phyloP scores from a whole-genome alignment of 2,329 filamentous ascomycete genomes.

The Nemania serpens region DNA sequence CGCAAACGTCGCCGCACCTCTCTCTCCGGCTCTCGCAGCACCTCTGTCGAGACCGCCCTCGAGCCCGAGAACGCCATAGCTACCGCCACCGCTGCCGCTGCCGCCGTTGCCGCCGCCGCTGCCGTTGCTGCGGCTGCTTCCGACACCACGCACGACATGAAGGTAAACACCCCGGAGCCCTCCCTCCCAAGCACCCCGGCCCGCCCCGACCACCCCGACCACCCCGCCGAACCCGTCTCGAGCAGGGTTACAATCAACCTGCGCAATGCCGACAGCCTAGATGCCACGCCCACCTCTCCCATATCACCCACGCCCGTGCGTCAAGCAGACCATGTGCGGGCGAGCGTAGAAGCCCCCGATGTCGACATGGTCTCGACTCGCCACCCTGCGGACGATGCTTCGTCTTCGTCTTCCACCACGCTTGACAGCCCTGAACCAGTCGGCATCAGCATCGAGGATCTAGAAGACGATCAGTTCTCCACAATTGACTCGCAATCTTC shows the following conservation, averaged over 20 bases:
- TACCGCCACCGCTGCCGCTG: too few relatives aligned
- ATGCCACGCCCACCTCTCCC: conserved; percentile 50
- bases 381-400: conserved; percentile 36
- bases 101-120: neutral
- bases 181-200: conserved; percentile 49
- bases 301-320: conserved; percentile 46
- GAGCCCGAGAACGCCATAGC: conserved; percentile 38
- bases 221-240: conserved; percentile 51
- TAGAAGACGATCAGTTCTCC: conserved; percentile 41
- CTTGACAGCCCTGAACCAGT: conserved; percentile 52
- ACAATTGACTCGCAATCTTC: conserved; percentile 42
- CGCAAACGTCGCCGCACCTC: conserved; percentile 68
- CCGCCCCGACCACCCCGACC: conserved; percentile 40
- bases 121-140: conserved; percentile 37
- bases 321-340: conserved; percentile 41
- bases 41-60: conserved; percentile 53
- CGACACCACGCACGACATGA: conserved; percentile 43
- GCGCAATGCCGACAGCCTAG: conserved; percentile 51
- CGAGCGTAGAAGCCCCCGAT: conserved; percentile 54
- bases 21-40: conserved; percentile 57
- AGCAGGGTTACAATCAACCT: conserved; percentile 66
- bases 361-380: conserved; percentile 43
- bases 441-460: conserved; percentile 47
- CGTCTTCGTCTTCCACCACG: conserved; percentile 44
- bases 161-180: conserved; percentile 46